Percentiles rank a stretch among this genome's conserved stretches.
Conservation (phyloP, 345 rosid species). For the Citrus medica region DNA sequence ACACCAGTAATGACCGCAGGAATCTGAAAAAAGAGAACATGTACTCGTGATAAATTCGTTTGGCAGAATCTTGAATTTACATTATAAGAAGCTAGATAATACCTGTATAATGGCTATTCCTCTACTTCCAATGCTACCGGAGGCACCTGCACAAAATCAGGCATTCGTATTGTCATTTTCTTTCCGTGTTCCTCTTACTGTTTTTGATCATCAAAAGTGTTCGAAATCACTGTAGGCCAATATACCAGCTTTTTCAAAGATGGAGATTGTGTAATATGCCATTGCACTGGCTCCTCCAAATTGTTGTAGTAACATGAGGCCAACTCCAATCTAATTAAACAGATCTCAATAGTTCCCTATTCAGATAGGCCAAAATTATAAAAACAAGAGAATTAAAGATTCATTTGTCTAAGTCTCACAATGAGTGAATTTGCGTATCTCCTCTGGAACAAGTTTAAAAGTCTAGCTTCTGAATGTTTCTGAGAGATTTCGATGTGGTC, state of each 20-base stretch:
- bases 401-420: slow-evolving; percentile 19
- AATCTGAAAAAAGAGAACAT: slow-evolving; percentile 24
- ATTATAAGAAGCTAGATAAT: background rate
- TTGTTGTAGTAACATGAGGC: slow-evolving; percentile 63
- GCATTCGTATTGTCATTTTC: background rate
- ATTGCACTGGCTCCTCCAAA: slow-evolving; percentile 47
- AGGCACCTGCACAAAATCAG: slow-evolving; percentile 20
- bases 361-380: too few relatives aligned
- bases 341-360: background rate
- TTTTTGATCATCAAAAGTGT: background rate
- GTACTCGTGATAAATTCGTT: background rate
- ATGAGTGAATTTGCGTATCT: slow-evolving; percentile 37
- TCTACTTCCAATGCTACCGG: slow-evolving; percentile 31
- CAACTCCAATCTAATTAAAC: slow-evolving; percentile 47
- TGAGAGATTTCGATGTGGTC: slow-evolving; percentile 24
- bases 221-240: background rate
- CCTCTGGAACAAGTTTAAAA: slow-evolving; percentile 35
- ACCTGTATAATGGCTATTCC: slow-evolving; percentile 35
- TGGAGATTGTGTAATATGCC: slow-evolving; percentile 36
- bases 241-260: slow-evolving; percentile 56
- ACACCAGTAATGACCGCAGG: slow-evolving; percentile 26
- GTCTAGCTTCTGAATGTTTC: slow-evolving; percentile 20
- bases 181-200: background rate
- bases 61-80: background rate
- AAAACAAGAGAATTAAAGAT: background rate